Base-by-base conservation (phyloP, 306 rosid genomes). In the Potentilla sterilis region DNA sequence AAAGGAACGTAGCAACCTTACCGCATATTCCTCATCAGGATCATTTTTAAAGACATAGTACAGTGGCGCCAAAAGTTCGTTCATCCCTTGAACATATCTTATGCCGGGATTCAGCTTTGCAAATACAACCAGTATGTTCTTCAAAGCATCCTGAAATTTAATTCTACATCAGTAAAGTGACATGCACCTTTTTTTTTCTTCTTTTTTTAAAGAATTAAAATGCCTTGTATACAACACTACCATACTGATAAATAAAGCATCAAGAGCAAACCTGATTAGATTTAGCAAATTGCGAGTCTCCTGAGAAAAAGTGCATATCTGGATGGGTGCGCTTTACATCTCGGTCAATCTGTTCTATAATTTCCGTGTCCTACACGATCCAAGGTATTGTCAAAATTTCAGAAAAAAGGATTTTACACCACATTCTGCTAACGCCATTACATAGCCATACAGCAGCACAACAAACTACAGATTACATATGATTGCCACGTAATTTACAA, bases 251-350 rank as follows among this genome's bases (percentile, higher is more conserved):
- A 44, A 70, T 70, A 24, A 54, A 67, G 69, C 54, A 77, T 54
- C 49, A 76, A 83, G 77, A 67, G 44, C 51, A 49, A 40, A 92
- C 99, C 96, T 89, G 99, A 82, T 88, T 96, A 32, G 93, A 86
- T 82, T 92, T 92, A 78, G 98, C 98, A 83, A 89, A 88, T 49
- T 86, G 78, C 5, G 96, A 86, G 87, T 96, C 98, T 35, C 97
- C 97, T 5, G 90, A 96, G 85, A 96, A 96, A 78, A 96, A 96
- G 82, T 88, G 93, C 93, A 96, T 80, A 81, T 96, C 99, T 67
- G 99, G 99, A 87, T 96, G 99, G 79, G 99, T 96, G 62, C 99
- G 99, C 86, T 79, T 92, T 67, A 96, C 99, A 79, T 96, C 99
- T 82, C 99, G 87, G 75, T 96, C 99, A 74, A 96, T 92, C 86